phyloP scores from a whole-genome alignment of 352 stramenopile species.

The Phytophthora tentaculata region DNA sequence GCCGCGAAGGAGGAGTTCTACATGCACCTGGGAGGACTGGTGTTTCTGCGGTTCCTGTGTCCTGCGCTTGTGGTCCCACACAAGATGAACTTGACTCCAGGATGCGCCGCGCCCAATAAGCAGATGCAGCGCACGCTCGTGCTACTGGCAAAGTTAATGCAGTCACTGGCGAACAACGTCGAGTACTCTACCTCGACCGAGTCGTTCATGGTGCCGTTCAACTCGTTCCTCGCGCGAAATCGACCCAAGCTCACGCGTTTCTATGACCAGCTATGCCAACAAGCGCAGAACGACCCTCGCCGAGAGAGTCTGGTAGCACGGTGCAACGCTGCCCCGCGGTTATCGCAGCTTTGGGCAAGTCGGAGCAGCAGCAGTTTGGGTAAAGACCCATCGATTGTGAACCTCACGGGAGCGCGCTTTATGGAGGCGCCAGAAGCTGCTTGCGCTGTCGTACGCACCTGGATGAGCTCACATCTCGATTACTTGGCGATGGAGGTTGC shows the following conservation, averaged over 20 bases:
- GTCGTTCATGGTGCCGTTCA: slow-evolving; percentile 84
- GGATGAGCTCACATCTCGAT: slow-evolving; percentile 58
- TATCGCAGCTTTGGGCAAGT: slow-evolving; percentile 69
- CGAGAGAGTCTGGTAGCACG: slow-evolving; percentile 66
- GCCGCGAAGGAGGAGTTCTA: slow-evolving; percentile 74
- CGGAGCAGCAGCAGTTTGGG: slow-evolving; percentile 41
- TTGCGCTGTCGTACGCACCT: slow-evolving; percentile 53
- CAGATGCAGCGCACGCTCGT: slow-evolving; percentile 72
- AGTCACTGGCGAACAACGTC: slow-evolving; percentile 83
- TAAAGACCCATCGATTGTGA: slow-evolving; percentile 46
- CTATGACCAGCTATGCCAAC: slow-evolving; percentile 81
- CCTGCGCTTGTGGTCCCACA: slow-evolving; percentile 78
- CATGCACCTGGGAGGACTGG: slow-evolving; percentile 74
- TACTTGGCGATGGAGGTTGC: slow-evolving; percentile 57
- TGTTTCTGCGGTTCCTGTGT: slow-evolving; percentile 84
- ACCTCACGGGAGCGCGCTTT: slow-evolving; percentile 41
- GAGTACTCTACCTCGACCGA: slow-evolving; percentile 69
- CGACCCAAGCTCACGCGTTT: slow-evolving; percentile 64
- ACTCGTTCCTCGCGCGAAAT: slow-evolving; percentile 68
- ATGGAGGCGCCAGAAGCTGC: slow-evolving; percentile 54
- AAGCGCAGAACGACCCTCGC: slow-evolving; percentile 65
- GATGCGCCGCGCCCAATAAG: slow-evolving; percentile 45
- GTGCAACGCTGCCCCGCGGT: slow-evolving; percentile 62
- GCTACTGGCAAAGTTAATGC: slow-evolving; percentile 81
- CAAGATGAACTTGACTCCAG: slow-evolving; percentile 69